Conservation (phyloP, 306 rosid species). For the Quercus variabilis region DNA sequence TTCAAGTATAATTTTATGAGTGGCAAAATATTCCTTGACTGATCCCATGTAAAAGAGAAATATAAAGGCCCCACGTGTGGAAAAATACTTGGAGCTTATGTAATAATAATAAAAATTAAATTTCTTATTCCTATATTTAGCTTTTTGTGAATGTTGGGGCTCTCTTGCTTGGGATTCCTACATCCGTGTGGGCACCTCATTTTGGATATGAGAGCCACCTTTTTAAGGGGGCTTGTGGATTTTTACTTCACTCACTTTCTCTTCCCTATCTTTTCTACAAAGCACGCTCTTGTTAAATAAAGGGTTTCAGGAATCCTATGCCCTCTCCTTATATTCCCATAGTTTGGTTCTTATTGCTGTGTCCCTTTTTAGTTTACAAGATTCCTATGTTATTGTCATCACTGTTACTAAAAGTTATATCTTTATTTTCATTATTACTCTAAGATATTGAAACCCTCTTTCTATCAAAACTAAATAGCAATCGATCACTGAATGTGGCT, state of each 20-base stretch:
- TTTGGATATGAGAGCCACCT: conserved; percentile 68
- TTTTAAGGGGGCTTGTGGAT: conserved; percentile 45
- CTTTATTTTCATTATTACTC: conserved; percentile 27
- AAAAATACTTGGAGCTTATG: conserved; percentile 55
- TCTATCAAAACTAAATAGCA: conserved; percentile 27
- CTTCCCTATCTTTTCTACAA: conserved; percentile 54
- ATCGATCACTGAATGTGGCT: conserved; percentile 23
- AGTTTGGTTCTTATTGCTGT: conserved; percentile 55
- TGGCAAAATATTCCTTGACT: conserved; percentile 41
- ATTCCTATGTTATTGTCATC: conserved; percentile 32
- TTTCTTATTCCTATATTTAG: conserved; percentile 29
- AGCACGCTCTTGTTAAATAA: conserved; percentile 64
- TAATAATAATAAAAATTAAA: not conserved
- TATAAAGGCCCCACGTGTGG: conserved; percentile 82
- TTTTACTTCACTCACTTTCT: conserved; percentile 60
- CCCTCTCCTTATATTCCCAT: conserved; percentile 64
- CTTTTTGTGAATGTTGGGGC: conserved; percentile 64
- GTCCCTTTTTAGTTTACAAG: conserved; percentile 60
- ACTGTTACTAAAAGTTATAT: conserved; percentile 27
- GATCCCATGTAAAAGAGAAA: conserved; percentile 54
- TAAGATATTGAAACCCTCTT: conserved; percentile 29
- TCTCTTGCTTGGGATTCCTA: conserved; percentile 87
- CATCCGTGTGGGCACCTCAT: conserved; percentile 62
- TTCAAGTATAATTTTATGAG: conserved; percentile 11
- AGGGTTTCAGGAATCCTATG: conserved; percentile 90